Conservation (phyloP, 495 filamentous ascomycete species). For the Talaromyces wortmannii region DNA sequence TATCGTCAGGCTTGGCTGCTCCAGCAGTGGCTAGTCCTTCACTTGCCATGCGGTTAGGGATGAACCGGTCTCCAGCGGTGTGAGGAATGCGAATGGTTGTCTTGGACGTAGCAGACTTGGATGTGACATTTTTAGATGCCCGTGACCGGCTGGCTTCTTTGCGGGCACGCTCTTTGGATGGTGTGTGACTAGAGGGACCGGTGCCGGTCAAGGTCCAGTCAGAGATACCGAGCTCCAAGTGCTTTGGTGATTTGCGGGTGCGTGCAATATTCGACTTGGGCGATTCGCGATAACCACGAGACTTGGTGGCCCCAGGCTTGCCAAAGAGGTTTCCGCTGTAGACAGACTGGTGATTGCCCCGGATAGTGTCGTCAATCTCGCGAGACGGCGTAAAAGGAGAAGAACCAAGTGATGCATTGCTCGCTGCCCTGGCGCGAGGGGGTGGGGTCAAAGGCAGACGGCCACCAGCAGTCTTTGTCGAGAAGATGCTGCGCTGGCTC, state of each 20-base stretch:
- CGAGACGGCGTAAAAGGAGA: conserved; percentile 78
- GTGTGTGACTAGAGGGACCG: conserved; percentile 61
- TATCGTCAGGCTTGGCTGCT: conserved; percentile 71
- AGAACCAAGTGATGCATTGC: conserved; percentile 45
- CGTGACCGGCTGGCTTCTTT: conserved; percentile 52
- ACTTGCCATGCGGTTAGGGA: conserved; percentile 84
- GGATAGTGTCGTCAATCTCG: conserved; percentile 44
- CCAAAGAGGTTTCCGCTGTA: conserved; percentile 72
- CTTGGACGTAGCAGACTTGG: conserved; percentile 64
- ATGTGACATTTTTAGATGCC: conserved; percentile 67
- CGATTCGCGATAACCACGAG: conserved; percentile 14
- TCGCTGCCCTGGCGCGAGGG: conserved; percentile 53
- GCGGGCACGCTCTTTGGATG: conserved; percentile 58
- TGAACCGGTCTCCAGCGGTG: conserved; percentile 87
- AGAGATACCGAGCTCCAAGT: conserved; percentile 87
- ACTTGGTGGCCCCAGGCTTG: conserved; percentile 49
- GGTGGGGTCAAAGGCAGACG: conserved; percentile 93
- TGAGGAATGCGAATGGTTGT: conserved; percentile 71
- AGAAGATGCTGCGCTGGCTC: conserved; percentile 89
- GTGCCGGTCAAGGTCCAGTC: conserved; percentile 89
- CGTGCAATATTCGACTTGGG: conserved; percentile 54
- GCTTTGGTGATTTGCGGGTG: conserved; percentile 57
- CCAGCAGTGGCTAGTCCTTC: conserved; percentile 79
- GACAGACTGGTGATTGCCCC: conserved; percentile 55
- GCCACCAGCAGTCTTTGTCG: conserved; percentile 84